A percentile compares a stretch with the other conserved stretches of the same genome.
Conservation (phyloP, 176 grass and related monocot species). For the Avena atlantica region DNA sequence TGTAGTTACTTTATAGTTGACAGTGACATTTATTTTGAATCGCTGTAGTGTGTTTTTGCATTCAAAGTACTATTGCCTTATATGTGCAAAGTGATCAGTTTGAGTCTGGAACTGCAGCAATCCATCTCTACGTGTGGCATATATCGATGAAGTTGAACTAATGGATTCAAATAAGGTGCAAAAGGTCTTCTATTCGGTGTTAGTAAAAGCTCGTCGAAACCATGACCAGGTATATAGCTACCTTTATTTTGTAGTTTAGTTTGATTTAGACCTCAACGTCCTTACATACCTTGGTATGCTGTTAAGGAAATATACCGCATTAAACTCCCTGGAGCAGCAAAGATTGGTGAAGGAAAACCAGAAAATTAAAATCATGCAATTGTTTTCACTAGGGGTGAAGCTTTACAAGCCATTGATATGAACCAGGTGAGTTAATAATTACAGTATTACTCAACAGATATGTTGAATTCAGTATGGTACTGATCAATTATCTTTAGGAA, state of each 20-base stretch:
- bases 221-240: slow-evolving; percentile 71
- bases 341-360: slow-evolving; percentile 91
- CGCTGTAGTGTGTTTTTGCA: background rate
- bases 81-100: slow-evolving; percentile 33
- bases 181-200: slow-evolving; percentile 87
- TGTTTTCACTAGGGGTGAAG: slow-evolving; percentile 91
- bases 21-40: slow-evolving; percentile 1
- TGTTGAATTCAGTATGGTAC: slow-evolving; percentile 27
- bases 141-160: slow-evolving; percentile 95
- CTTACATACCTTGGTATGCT: slow-evolving; percentile 16
- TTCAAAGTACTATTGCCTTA: slow-evolving; percentile 22
- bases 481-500: slow-evolving; percentile 61
- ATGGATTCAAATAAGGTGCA: slow-evolving; percentile 80
- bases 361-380: slow-evolving; percentile 89
- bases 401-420: slow-evolving; percentile 88
- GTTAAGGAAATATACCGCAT: slow-evolving; percentile 78
- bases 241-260: background rate
- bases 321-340: slow-evolving; percentile 68
- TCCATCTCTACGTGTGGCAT: slow-evolving; percentile 79
- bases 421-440: slow-evolving; percentile 67
- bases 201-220: slow-evolving; percentile 91
- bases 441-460: background rate
- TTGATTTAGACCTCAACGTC: slow-evolving; percentile 23
- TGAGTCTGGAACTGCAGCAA: slow-evolving; percentile 62
- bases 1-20: slow-evolving; percentile 35